phyloP scores from a whole-genome alignment of 2,329 filamentous ascomycete species.

The Beauveria sp. region DNA sequence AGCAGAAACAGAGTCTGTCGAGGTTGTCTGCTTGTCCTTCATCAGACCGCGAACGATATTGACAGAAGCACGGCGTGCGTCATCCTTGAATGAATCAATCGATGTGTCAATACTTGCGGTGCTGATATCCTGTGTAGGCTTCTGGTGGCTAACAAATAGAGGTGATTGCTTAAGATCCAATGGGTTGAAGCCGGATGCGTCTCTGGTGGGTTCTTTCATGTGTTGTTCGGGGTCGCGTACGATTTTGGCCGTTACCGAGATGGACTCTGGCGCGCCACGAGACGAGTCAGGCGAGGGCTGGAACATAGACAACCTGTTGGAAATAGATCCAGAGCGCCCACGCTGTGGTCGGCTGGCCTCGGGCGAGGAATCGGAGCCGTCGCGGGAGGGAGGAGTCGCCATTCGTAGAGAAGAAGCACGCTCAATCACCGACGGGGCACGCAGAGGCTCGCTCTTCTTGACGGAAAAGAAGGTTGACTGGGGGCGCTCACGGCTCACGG shows the following conservation, averaged over 20 bases:
- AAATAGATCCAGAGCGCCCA: constrained; percentile 46
- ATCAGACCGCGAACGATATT: constrained; percentile 54
- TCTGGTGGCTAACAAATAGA: constrained; percentile 49
- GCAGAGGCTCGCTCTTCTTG: constrained; percentile 39
- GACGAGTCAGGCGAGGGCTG: constrained; percentile 31
- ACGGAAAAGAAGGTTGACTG: constrained; percentile 54
- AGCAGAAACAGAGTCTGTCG: constrained; percentile 36
- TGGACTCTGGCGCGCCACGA: constrained; percentile 58
- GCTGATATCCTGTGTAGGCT: constrained; percentile 20
- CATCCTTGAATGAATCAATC: constrained; percentile 27
- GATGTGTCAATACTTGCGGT: constrained; percentile 21
- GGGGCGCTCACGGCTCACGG: constrained; percentile 30
- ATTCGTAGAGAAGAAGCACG: constrained; percentile 29
- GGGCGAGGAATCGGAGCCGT: constrained; percentile 39
- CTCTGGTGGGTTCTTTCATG: constrained; percentile 31
- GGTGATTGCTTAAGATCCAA: constrained; percentile 52
- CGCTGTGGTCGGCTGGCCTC: constrained; percentile 31
- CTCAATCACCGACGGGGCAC: constrained; percentile 38
- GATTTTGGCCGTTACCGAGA: constrained; percentile 84
- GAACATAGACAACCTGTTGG: constrained; percentile 49
- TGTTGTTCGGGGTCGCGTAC: constrained; percentile 52
- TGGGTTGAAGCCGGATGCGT: constrained; percentile 36
- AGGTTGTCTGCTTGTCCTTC: constrained; percentile 48
- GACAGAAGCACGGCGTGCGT: constrained; percentile 48
- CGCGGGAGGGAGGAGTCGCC: constrained; percentile 25